phyloP scores from a whole-genome alignment of 176 grass and related monocot species.

The Elymus sibiricus region DNA sequence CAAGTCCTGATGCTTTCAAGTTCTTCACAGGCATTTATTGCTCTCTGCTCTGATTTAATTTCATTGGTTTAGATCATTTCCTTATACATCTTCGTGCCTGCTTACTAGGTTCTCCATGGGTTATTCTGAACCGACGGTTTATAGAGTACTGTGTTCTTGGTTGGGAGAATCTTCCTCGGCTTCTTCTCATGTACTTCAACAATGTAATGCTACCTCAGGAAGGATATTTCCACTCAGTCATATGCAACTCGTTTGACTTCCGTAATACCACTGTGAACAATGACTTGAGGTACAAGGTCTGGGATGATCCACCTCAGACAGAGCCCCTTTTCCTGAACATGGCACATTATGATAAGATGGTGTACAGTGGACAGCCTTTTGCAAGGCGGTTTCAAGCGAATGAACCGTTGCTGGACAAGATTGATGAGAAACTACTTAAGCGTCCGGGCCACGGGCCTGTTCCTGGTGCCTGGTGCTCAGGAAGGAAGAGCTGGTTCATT shows the following conservation, averaged over 20 bases:
- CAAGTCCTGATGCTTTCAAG: constrained; percentile 80
- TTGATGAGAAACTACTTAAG: constrained; percentile 61
- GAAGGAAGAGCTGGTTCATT: constrained; percentile 60
- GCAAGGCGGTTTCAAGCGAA: constrained; percentile 66
- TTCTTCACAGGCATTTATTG: constrained; percentile 83
- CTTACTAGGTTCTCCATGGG: constrained; percentile 70
- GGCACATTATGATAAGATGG: constrained; percentile 59
- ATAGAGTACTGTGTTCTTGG: constrained; percentile 83
- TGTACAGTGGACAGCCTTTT: constrained; percentile 71
- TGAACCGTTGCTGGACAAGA: constrained; percentile 58
- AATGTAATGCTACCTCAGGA: constrained; percentile 75
- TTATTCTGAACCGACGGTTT: constrained; percentile 69
- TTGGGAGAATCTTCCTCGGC: constrained; percentile 84
- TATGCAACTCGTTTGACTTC: constrained; percentile 78
- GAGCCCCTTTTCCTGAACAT: constrained; percentile 52
- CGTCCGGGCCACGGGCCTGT: constrained; percentile 39
- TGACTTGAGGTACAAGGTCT: constrained; percentile 56
- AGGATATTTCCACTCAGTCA: constrained; percentile 86
- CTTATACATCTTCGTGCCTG: constrained; percentile 23
- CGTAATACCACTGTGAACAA: constrained; percentile 78
- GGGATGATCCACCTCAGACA: constrained; percentile 52
- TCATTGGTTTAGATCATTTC: constrained; percentile 1
- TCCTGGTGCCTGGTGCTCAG: constrained; percentile 88
- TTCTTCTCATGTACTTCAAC: constrained; percentile 88
- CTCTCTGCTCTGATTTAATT: constrained; percentile 28